These are phyloP conservation scores for Pseudopyrenochaeta lycopersici DNA, from an alignment of 2,329 filamentous ascomycete species.

Conservation along the genomic window DNA sequence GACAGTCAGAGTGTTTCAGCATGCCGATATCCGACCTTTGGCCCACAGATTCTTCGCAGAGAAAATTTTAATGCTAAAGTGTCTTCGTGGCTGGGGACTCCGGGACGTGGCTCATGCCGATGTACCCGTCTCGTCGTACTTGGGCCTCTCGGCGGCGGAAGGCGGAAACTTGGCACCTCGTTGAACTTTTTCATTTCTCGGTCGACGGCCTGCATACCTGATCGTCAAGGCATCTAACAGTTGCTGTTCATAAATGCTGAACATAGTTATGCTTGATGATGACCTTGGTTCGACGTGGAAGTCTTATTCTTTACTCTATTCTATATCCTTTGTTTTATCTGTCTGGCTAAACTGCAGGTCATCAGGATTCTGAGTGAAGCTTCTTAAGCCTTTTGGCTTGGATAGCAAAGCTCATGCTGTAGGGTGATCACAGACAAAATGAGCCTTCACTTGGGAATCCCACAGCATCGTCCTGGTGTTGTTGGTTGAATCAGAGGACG, in stretches of 20 bases:
- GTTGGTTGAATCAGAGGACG: no score
- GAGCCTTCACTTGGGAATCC: no score
- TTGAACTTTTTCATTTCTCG: neutral
- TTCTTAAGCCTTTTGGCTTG: no score
- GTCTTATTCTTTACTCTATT: no score
- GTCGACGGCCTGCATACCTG: neutral
- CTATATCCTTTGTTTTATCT: no score
- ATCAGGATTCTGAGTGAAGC: no score
- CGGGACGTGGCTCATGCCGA: slow-evolving; percentile 9
- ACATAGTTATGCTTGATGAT: no score
- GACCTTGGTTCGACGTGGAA: no score
- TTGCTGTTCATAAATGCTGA: neutral
- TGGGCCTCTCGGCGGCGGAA: slow-evolving; percentile 10
- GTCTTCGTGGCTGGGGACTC: slow-evolving; percentile 5
- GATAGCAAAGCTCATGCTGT: no score
- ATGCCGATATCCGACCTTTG: slow-evolving; percentile 4
- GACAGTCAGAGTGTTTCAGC: neutral
- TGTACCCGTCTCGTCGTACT: slow-evolving; percentile 8
- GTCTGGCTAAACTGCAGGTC: no score
- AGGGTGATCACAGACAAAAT: no score
- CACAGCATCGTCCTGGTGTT: no score
- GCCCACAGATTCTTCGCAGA: neutral
- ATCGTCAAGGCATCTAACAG: neutral
- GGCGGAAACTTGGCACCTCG: slow-evolving; percentile 7
- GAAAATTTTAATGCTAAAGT: neutral